Evolutionary conservation across 257 asterid genomes (phyloP), one percentile per base, ranked within the genome.

Genomic region (Parsonsia alboflavescens): DNA sequence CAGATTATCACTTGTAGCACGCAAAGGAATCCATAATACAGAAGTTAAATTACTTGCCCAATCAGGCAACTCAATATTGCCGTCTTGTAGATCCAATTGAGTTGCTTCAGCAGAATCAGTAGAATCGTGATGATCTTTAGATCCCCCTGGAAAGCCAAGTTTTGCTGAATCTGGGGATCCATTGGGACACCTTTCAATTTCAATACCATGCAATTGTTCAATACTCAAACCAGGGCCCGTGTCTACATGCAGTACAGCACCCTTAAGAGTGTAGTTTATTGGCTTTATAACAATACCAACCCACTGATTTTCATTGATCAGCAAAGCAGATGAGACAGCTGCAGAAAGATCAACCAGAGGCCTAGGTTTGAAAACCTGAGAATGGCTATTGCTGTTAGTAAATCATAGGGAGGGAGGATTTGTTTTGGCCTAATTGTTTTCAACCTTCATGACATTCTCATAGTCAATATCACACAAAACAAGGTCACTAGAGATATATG

Each of bases 181-280:
- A 80, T 65, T 41, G 70, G 78, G 82, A 80, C 85, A 86, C 78
- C 82, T 89, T 87, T 95, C 97, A n/a, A 95, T 89, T 87, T 92
- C 96, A 75, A 95, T 89, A 80, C 78, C 84, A 83, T 84, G 88
- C 21, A 68, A 73, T 78, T 82, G 86, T 84, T 90, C 96, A 62
- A 95, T 95, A 85, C 76, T 83, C 91, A 95, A 89, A 77, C 99
- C 99, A 78, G 99, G 99, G 61, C 98, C 99, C 3, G 97, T 77
- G 81, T 92, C 98, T 78, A 95, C 84, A 76, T 89, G 96, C 82
- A 95, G 89, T 67, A 89, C 81, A 56, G 96, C 97, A 82, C 97
- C 99, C 78, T 84, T 88, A 53, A 95, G 98, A 65, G 96, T 85
- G 81, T 95, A 88, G 46, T 84, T 86, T 72, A 92, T 81, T n/a